A percentile compares a stretch with the other conserved stretches of the same genome.
Evolutionary conservation across 2,329 filamentous ascomycete genomes (phyloP).

Genomic region (Scedosporium boydii): DNA sequence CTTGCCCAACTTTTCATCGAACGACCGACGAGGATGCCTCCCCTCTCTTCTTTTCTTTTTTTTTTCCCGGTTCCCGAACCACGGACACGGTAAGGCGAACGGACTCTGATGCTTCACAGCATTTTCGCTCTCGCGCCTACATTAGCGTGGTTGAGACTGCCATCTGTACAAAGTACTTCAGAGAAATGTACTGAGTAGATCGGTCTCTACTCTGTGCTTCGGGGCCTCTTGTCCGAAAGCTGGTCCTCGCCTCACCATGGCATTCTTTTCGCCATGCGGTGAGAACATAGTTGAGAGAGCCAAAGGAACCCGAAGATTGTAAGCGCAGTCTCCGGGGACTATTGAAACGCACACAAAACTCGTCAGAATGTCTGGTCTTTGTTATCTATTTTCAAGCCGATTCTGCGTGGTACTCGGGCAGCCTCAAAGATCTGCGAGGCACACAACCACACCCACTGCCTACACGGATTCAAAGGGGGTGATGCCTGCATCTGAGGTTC

Average conservation of each 20-base stretch:
- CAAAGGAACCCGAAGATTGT: too few relatives aligned
- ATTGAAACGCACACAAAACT: too few relatives aligned
- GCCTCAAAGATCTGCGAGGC: not conserved
- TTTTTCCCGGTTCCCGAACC: not conserved
- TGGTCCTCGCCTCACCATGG: not conserved
- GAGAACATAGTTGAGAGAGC: too few relatives aligned
- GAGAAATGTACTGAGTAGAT: too few relatives aligned
- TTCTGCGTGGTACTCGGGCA: not conserved
- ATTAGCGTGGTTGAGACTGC: not conserved
- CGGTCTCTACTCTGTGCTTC: too few relatives aligned
- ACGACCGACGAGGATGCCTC: not conserved
- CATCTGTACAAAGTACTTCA: too few relatives aligned
- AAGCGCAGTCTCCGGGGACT: too few relatives aligned
- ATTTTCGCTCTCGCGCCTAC: not conserved
- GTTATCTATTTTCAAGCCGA: not conserved
- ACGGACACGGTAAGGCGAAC: not conserved
- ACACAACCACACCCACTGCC: not conserved
- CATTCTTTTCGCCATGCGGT: too few relatives aligned
- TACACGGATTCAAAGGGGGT: not conserved
- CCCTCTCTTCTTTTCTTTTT: not conserved
- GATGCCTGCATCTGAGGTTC: not conserved
- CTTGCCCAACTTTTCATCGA: not conserved
- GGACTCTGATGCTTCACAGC: not conserved
- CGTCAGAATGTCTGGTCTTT: not conserved
- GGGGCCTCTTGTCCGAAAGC: not conserved